Evolutionary conservation across 345 rosid genomes (phyloP).

Genomic region (Viola odorata): DNA sequence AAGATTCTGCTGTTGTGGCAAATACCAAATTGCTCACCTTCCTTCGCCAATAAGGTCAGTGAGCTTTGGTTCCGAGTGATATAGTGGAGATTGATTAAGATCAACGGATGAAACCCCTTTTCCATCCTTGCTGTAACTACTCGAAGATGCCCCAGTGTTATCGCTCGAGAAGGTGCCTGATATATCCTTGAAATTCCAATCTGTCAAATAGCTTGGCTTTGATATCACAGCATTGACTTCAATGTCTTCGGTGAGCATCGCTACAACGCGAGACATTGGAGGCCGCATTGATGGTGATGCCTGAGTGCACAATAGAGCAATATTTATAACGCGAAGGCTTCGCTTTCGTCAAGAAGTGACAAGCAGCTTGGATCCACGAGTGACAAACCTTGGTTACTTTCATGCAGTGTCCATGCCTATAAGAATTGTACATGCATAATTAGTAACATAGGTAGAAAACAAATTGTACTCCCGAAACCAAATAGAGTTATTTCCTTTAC

Average conservation of each 20-base stretch:
- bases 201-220: constrained; percentile 54
- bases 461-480: too few relatives aligned
- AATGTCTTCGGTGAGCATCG: constrained; percentile 65
- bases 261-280: constrained; percentile 59
- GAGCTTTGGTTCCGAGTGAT: constrained; percentile 13
- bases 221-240: constrained; percentile 38
- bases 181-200: constrained; percentile 44
- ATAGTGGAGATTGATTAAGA: constrained; percentile 1
- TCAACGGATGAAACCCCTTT: neutral
- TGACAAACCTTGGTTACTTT: constrained; percentile 32
- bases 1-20: too few relatives aligned
- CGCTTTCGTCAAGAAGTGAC: constrained; percentile 32
- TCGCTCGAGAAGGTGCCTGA: constrained; percentile 26
- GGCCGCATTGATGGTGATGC: constrained; percentile 50
- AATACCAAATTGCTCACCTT: too few relatives aligned
- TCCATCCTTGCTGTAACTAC: neutral
- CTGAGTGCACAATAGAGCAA: constrained; percentile 64
- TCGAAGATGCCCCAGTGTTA: neutral
- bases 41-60: constrained; percentile 19
- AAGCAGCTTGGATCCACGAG: constrained; percentile 35
- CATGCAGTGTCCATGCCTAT: constrained; percentile 59
- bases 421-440: neutral
- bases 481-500: constrained; percentile 17
- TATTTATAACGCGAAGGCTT: constrained; percentile 36
- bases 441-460: too few relatives aligned